phyloP scores from a whole-genome alignment of 176 grass and related monocot species.

The Zoysia japonica region DNA sequence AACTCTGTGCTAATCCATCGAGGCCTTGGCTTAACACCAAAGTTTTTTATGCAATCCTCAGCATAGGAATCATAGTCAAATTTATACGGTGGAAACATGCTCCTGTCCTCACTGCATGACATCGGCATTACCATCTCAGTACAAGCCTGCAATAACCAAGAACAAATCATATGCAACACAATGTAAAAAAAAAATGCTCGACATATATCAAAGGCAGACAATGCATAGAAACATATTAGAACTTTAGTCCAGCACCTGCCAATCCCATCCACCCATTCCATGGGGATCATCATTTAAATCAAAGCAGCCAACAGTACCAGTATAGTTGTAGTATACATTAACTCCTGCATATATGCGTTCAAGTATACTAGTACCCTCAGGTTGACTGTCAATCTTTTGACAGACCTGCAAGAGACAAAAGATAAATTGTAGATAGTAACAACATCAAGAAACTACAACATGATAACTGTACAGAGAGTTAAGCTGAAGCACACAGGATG shows the following conservation, averaged over 20 bases:
- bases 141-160: slow-evolving; percentile 68
- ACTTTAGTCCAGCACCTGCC: slow-evolving; percentile 58
- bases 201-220: slow-evolving; percentile 7
- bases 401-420: slow-evolving; percentile 65
- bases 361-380: slow-evolving; percentile 51
- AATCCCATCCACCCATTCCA: slow-evolving; percentile 94
- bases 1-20: slow-evolving; percentile 84
- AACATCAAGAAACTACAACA: slow-evolving; percentile 1
- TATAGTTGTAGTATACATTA: slow-evolving; percentile 95
- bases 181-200: neutral
- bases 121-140: slow-evolving; percentile 99
- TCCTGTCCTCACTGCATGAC: slow-evolving; percentile 64
- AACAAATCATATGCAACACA: slow-evolving; percentile 18
- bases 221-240: neutral
- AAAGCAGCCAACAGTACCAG: slow-evolving; percentile 69
- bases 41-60: slow-evolving; percentile 56
- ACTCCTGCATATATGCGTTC: slow-evolving; percentile 87
- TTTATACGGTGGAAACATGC: slow-evolving; percentile 82
- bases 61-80: slow-evolving; percentile 62
- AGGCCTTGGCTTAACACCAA: slow-evolving; percentile 75
- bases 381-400: slow-evolving; percentile 73
- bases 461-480: neutral
- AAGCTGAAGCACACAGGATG: neutral
- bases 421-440: slow-evolving; percentile 16
- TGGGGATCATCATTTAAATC: slow-evolving; percentile 94